These are phyloP conservation scores for Atractiella rhizophila DNA, from an alignment of 768 basidiomycete species.

Conservation along the genomic window DNA sequence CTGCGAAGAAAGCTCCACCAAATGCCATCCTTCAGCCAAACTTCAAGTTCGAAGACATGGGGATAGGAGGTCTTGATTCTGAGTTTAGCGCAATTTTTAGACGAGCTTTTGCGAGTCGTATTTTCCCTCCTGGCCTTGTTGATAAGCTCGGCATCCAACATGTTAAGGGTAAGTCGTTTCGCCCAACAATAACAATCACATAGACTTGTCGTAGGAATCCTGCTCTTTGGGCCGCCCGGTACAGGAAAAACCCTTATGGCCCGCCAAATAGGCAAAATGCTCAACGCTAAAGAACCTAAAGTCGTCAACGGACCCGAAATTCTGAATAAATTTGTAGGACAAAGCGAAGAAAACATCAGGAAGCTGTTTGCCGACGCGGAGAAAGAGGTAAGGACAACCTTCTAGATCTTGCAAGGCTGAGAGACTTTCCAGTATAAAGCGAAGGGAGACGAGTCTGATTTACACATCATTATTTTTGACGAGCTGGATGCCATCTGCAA, in stretches of 20 bases:
- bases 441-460: conserved; percentile 82
- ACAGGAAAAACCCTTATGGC: conserved; percentile 97
- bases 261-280: conserved; percentile 94
- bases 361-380: conserved; percentile 97
- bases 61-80: conserved; percentile 83
- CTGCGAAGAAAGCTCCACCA: conserved; percentile 62
- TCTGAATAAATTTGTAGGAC: conserved; percentile 87
- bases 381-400: conserved; percentile 46
- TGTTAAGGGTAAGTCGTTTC: conserved; percentile 51
- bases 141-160: conserved; percentile 96
- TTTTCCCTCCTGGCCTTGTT: conserved; percentile 90
- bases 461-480: conserved; percentile 99
- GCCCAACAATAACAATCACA: background rate
- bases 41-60: conserved; percentile 99
- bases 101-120: conserved; percentile 87
- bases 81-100: conserved; percentile 95
- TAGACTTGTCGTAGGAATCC: conserved; percentile 37
- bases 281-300: conserved; percentile 92
- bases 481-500: conserved; percentile 97
- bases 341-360: conserved; percentile 88
- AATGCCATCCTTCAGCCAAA: conserved; percentile 92
- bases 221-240: conserved; percentile 86
- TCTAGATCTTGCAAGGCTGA: background rate
- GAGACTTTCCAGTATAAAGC: conserved; percentile 50
- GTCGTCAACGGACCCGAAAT: conserved; percentile 96